These are phyloP conservation scores for Lobosporangium transversale DNA, from an alignment of 192 early-diverging fungal genomes.

Conservation along the genomic window DNA sequence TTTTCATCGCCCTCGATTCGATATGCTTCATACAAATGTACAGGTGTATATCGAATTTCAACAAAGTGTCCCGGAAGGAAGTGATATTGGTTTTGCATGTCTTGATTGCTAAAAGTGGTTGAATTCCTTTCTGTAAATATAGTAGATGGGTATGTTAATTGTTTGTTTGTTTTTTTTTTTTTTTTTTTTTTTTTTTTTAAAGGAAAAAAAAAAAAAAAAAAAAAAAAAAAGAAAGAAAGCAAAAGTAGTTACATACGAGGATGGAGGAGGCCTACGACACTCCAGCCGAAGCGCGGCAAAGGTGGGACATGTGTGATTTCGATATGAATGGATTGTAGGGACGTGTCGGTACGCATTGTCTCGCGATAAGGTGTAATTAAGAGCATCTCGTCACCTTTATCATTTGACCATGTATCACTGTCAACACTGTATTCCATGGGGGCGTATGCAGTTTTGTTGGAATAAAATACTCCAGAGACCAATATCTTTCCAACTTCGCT, in stretches of 20 bases:
- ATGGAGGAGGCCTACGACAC: slow-evolving; percentile 3
- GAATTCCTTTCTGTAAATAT: not conserved
- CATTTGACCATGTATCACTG: not conserved
- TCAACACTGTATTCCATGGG: not conserved
- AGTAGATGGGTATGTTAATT: too few species aligned
- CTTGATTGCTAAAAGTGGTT: not conserved
- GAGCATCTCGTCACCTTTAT: not conserved
- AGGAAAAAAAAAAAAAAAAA: too few species aligned
- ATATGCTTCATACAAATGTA: not conserved
- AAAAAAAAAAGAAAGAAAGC: not conserved
- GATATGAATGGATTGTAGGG: not conserved
- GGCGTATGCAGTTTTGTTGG: not conserved
- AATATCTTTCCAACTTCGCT: not conserved
- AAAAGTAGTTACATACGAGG: slow-evolving; percentile 16
- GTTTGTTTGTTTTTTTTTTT: too few species aligned
- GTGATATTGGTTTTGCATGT: slow-evolving; percentile 14
- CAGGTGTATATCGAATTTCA: slow-evolving; percentile 26
- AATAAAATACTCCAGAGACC: not conserved
- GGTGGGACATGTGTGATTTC: not conserved
- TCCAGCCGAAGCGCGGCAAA: slow-evolving; percentile 4
- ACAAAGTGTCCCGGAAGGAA: slow-evolving; percentile 30
- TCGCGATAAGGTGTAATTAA: not conserved
- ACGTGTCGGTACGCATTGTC: not conserved
- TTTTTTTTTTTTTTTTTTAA: too few species aligned
- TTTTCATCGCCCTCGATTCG: not conserved